Evolutionary conservation across 169 alveolate species (phyloP), one percentile per base, ranked within the genome.

Genomic region (Plasmodium cynomolgi): DNA sequence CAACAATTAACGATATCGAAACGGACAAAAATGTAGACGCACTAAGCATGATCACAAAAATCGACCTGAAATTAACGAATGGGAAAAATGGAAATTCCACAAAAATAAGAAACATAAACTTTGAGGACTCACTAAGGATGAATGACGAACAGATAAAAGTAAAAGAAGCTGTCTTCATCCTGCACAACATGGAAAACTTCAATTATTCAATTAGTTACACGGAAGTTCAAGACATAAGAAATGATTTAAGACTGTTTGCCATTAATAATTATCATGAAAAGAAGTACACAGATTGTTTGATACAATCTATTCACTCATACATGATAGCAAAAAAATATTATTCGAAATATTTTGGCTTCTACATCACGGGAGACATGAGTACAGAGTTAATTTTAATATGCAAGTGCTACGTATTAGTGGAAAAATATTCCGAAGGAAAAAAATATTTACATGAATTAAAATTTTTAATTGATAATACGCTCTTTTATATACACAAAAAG

Each of bases 351-450:
- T 92, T 85, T 56, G 97, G 97, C 31, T 95, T 91, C 80, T 95
- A 93, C 77, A 68, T 95, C 58, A 95, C 91, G 56, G 97, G 97
- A 3, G 97, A 96, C 88, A 97, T 97, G 98, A 97, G 97, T 15
- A 96, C 97, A 93, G 98, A 97, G 75, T 84, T 97, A 29, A 91
- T 96, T 95, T 94, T 97, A 29, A 77, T 97, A 41, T 96, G 97
- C 83, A 96, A 97, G 81, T 97, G 98, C 83, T 97, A 96, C 91
- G 97, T 96, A n/a, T 93, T 95, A 56, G 95, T 97, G 26, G 97
- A 97, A 34, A 96, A 96, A 68, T 80, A 80, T 73, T 90, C 86
- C 41, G 97, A 93, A 74, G 98, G 98, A 23, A 95, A 93, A 47
- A 92, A 92, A 37, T 95, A 96, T 91, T 88, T 97, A 34, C 79